These are phyloP conservation scores for Geotrichum bryndzae DNA, from an alignment of 1,139 yeast genomes.

Conservation along the genomic window DNA sequence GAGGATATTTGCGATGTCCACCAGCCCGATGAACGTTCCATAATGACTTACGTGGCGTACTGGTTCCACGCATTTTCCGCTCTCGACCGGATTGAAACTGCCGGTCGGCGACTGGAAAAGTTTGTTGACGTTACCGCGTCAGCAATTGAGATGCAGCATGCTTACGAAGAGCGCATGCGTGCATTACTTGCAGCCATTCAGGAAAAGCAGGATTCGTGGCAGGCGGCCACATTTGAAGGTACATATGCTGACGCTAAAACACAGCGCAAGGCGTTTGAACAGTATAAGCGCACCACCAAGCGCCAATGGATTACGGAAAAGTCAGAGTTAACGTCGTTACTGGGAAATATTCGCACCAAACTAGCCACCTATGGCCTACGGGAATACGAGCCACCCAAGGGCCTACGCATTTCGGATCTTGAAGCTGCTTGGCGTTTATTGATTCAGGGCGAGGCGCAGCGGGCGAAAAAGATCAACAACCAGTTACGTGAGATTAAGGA, in stretches of 20 bases:
- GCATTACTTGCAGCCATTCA: slow-evolving; percentile 29
- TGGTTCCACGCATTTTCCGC: slow-evolving; percentile 54
- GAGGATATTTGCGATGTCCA: slow-evolving; percentile 49
- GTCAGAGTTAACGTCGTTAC: slow-evolving; percentile 35
- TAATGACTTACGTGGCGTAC: slow-evolving; percentile 60
- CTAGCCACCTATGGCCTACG: slow-evolving; percentile 37
- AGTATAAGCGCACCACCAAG: slow-evolving; percentile 34
- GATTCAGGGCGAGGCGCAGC: slow-evolving; percentile 32
- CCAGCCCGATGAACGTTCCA: slow-evolving; percentile 59
- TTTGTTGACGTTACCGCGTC: slow-evolving; percentile 37
- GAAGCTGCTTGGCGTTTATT: slow-evolving; percentile 35
- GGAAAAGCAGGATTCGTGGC: slow-evolving; percentile 26
- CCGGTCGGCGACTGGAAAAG: slow-evolving; percentile 39
- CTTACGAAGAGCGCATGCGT: slow-evolving; percentile 35
- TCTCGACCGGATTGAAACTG: slow-evolving; percentile 37
- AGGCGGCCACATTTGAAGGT: slow-evolving; percentile 28
- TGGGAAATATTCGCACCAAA: slow-evolving; percentile 39
- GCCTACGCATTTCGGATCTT: slow-evolving; percentile 30
- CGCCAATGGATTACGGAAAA: slow-evolving; percentile 39
- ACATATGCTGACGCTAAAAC: slow-evolving; percentile 34
- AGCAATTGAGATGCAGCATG: slow-evolving; percentile 35
- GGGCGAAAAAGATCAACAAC: slow-evolving; percentile 35
- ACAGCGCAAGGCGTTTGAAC: slow-evolving; percentile 29
- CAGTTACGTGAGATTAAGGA: slow-evolving; percentile 36
- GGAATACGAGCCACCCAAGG: slow-evolving; percentile 37